Base-by-base conservation (phyloP, 2,329 filamentous ascomycete species). In the Mycogone perniciosa region DNA sequence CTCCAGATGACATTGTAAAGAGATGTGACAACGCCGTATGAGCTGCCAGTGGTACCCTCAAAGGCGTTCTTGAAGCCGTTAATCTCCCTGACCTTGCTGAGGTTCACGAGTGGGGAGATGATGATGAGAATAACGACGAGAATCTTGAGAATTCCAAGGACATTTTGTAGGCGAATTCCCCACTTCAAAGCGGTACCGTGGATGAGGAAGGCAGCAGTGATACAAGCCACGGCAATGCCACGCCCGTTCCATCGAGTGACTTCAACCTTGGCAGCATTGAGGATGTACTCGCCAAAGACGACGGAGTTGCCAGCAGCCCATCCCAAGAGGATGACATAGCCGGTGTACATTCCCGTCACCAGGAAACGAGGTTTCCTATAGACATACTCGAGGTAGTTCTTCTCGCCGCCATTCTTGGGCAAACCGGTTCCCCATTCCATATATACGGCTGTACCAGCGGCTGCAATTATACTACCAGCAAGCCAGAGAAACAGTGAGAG, bases 1-100 rank as follows among this genome's bases (percentile, higher is more conserved):
- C 77, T 82, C 77, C 83, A 87, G 59, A 87, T 83, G 55, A 87
- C 82, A 58, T 86, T 87, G 72, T 85, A 86, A 0, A 88, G 68
- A 0, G 84, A 82, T 1, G 80, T 86, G n/a, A 85, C 82, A 33
- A 85, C 74, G 44, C 81, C 81, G 56, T 87, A 87, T 1, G 81
- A 76, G 57, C 77, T 83, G 6, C 80, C 79, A 1, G 80, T 84
- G 5, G 84, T 86, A 7, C 84, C 84, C 43, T 77, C 74, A 55
- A 87, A 88, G 7, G 81, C 77, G 52, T 83, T 74, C 56, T 67
- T 65, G 60, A 87, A 85, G 70, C 83, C 86, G 61, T 82, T 66
- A 5, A 80, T 79, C 34, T 72, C 61, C 44, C 79, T 75, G 39
- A 85, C 73, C 59, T 79, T 79, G 44, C 81, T 61, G 48, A 81